Conservation (phyloP, 352 stramenopile genomes). For the Pythium rhizo-oryzae region DNA sequence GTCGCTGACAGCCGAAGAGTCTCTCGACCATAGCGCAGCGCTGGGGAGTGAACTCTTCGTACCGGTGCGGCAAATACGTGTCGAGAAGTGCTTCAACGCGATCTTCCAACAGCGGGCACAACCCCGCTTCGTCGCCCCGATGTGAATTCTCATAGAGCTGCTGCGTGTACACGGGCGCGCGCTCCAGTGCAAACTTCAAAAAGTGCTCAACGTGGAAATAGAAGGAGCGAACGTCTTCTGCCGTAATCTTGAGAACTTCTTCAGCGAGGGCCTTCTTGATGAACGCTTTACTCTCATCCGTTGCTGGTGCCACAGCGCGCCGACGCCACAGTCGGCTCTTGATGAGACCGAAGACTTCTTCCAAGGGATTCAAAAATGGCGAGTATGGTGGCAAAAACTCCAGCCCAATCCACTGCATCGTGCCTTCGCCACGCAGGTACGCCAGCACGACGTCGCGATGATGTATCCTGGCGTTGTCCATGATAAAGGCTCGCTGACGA, state of each 20-base stretch:
- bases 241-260: background rate
- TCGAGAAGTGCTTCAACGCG: conserved; percentile 1
- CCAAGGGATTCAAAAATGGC: conserved; percentile 2
- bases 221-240: background rate
- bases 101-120: background rate
- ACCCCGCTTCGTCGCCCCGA: background rate
- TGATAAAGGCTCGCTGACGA: background rate
- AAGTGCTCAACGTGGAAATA: background rate
- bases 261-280: background rate
- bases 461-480: background rate
- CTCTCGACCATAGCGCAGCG: background rate
- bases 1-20: background rate
- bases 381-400: background rate
- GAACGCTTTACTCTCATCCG: background rate
- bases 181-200: background rate
- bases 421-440: background rate
- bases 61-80: background rate
- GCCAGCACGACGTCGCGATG: background rate
- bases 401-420: background rate
- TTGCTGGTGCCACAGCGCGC: background rate
- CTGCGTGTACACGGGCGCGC: background rate
- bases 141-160: background rate
- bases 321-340: background rate
- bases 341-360: background rate
- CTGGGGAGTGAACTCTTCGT: conserved; percentile 5